phyloP scores from a whole-genome alignment of 495 filamentous ascomycete genomes.

The Penicillium canariense region DNA sequence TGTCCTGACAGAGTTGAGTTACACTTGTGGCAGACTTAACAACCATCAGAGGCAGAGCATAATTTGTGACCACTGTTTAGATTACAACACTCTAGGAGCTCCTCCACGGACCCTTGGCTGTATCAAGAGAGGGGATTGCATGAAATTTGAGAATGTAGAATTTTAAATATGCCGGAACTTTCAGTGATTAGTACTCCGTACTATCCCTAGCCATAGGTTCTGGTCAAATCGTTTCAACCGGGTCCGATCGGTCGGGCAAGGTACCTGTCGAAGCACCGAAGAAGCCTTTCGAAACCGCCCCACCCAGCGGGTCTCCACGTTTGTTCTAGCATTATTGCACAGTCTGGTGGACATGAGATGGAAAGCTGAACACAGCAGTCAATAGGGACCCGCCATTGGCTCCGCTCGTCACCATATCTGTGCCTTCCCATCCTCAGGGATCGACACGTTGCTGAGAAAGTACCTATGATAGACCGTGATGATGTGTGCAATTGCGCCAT shows the following conservation, averaged over 20 bases:
- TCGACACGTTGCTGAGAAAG: neutral
- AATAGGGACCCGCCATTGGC: neutral
- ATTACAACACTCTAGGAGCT: too few relatives aligned
- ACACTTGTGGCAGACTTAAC: too few relatives aligned
- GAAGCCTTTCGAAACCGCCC: conserved; percentile 1
- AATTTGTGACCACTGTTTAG: too few relatives aligned
- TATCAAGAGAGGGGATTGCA: too few relatives aligned
- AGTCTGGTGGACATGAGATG: neutral
- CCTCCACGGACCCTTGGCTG: too few relatives aligned
- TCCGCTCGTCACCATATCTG: neutral
- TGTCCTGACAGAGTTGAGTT: too few relatives aligned
- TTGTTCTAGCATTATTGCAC: neutral
- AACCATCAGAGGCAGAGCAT: too few relatives aligned
- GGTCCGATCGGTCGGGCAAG: neutral
- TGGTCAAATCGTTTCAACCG: neutral
- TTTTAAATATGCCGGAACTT: too few relatives aligned
- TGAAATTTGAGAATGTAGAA: too few relatives aligned
- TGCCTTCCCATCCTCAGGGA: neutral
- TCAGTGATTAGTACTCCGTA: too few relatives aligned
- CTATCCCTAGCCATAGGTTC: neutral
- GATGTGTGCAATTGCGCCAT: conserved; percentile 29
- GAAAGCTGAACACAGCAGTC: neutral
- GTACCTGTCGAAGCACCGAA: neutral
- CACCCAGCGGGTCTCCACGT: conserved; percentile 1
- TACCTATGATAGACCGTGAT: conserved; percentile 1